phyloP scores from a whole-genome alignment of 805 yeast genomes.

The Starmera quercuum region DNA sequence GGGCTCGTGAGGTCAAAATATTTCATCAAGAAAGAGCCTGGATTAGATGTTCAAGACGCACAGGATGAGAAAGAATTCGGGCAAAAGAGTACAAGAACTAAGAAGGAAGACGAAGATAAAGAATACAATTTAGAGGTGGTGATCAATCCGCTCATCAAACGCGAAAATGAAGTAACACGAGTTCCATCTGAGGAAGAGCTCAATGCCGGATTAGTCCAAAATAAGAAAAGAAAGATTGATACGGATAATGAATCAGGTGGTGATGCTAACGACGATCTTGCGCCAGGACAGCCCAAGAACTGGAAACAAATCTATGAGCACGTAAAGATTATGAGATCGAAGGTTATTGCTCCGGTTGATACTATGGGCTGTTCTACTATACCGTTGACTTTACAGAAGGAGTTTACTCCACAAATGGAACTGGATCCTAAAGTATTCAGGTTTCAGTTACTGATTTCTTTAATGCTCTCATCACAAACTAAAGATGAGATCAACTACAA shows the following conservation, averaged over 20 bases:
- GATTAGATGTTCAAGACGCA: background rate
- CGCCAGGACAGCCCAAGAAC: slow-evolving; percentile 28
- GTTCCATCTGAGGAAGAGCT: too few species aligned
- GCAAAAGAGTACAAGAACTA: too few species aligned
- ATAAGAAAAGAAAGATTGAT: background rate
- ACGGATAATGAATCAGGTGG: background rate
- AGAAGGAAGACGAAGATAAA: too few species aligned
- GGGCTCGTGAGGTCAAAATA: background rate
- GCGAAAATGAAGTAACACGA: too few species aligned
- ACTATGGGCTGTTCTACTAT: slow-evolving; percentile 73
- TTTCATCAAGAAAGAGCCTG: background rate
- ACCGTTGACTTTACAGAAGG: slow-evolving; percentile 30
- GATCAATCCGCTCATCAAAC: too few species aligned
- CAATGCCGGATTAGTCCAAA: too few species aligned
- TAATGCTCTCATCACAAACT: slow-evolving; percentile 88
- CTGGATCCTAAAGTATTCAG: slow-evolving; percentile 36
- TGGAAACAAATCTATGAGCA: slow-evolving; percentile 52
- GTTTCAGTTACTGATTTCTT: slow-evolving; percentile 68
- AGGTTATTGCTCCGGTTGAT: slow-evolving; percentile 78
- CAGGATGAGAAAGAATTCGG: too few species aligned
- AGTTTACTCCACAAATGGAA: slow-evolving; percentile 16
- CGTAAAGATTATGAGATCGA: slow-evolving; percentile 58
- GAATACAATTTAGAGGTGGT: too few species aligned
- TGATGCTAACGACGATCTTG: background rate
- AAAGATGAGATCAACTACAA: slow-evolving; percentile 78